These are phyloP conservation scores for Pichia californica DNA, from an alignment of 805 yeast species.

Conservation along the genomic window DNA sequence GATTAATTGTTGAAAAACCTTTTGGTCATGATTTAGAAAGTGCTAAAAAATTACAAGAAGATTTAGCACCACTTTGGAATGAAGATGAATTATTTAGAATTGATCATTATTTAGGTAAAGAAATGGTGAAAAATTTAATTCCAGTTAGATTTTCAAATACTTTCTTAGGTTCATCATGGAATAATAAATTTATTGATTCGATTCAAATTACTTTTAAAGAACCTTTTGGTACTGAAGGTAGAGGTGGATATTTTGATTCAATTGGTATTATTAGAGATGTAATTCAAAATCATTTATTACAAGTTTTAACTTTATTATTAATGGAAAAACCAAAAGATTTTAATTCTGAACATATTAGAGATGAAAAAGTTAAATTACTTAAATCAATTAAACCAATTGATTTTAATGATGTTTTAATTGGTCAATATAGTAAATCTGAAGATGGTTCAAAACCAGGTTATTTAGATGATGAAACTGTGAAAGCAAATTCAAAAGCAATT, in stretches of 20 bases:
- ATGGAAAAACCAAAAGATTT: slow-evolving; percentile 95
- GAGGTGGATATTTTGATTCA: slow-evolving; percentile 95
- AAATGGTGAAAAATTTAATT: slow-evolving; percentile 90
- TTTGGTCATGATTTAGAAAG: slow-evolving; percentile 88
- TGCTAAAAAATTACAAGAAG: slow-evolving; percentile 68
- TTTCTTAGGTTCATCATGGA: slow-evolving; percentile 85
- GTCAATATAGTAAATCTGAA: slow-evolving; percentile 79
- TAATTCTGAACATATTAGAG: slow-evolving; percentile 89
- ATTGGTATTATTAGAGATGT: slow-evolving; percentile 97
- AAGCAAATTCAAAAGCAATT: slow-evolving; percentile 73
- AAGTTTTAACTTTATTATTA: slow-evolving; percentile 82
- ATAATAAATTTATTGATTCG: slow-evolving; percentile 65
- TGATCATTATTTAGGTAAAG: slow-evolving; percentile 97
- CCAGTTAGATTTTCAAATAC: slow-evolving; percentile 89
- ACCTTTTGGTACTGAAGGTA: slow-evolving; percentile 98
- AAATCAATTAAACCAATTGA: slow-evolving; percentile 72
- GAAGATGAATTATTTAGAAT: slow-evolving; percentile 93
- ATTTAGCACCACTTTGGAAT: slow-evolving; percentile 76
- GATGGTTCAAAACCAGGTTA: slow-evolving; percentile 91
- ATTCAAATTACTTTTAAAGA: slow-evolving; percentile 93
- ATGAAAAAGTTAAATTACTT: slow-evolving; percentile 90
- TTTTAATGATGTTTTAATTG: slow-evolving; percentile 61
- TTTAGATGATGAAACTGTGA: slow-evolving; percentile 86
- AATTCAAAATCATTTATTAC: slow-evolving; percentile 95
- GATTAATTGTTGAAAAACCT: slow-evolving; percentile 93